Conservation (phyloP, 208 protist species). For the Trypanosoma congolense region DNA sequence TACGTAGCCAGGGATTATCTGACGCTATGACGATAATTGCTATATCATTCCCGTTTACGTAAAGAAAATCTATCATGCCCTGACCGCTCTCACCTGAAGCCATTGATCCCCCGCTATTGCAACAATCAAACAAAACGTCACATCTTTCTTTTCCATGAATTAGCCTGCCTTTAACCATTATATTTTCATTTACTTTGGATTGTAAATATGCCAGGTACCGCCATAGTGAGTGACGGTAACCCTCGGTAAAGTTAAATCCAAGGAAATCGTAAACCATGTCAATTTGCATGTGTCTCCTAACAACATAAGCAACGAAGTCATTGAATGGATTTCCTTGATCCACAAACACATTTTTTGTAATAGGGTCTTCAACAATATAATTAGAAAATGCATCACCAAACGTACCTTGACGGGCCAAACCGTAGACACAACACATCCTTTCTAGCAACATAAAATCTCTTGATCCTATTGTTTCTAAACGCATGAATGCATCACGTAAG, state of each 20-base stretch:
- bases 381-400: conserved; percentile 80
- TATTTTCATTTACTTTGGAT: conserved; percentile 15
- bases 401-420: conserved; percentile 56
- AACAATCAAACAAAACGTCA: conserved; percentile 77
- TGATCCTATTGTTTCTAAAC: conserved; percentile 69
- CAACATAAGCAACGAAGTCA: conserved; percentile 47
- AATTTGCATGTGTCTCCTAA: conserved; percentile 61
- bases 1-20: conserved; percentile 75
- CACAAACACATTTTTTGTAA: conserved; percentile 38
- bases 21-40: conserved; percentile 79
- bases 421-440: conserved; percentile 79
- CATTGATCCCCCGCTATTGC: conserved; percentile 49
- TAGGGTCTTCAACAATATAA: conserved; percentile 61
- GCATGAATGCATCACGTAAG: conserved; percentile 79
- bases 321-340: conserved; percentile 56
- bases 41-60: conserved; percentile 57
- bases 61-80: conserved; percentile 77
- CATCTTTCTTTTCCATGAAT: conserved; percentile 22
- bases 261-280: conserved; percentile 81
- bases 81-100: conserved; percentile 58
- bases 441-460: conserved; percentile 66
- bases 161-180: conserved; percentile 25
- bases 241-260: conserved; percentile 57
- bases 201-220: conserved; percentile 45
- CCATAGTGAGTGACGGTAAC: conserved; percentile 60